phyloP scores from a whole-genome alignment of 257 asterid species.

The Petrea volubilis region DNA sequence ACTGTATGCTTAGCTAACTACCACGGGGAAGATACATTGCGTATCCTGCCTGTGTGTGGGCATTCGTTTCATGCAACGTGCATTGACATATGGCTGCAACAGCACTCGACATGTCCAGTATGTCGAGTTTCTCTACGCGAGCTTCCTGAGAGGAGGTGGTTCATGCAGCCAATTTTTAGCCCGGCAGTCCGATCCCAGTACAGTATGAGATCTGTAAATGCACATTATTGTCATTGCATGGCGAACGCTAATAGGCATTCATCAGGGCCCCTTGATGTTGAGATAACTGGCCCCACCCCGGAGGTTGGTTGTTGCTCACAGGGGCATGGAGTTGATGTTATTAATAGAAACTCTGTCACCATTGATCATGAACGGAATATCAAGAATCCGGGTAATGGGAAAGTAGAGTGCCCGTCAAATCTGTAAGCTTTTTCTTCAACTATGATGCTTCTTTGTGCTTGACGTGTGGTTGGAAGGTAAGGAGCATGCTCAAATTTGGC shows the following conservation, averaged over 20 bases:
- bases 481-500: no score
- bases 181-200: slow-evolving; percentile 60
- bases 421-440: slow-evolving; percentile 14
- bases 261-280: slow-evolving; percentile 27
- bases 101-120: slow-evolving; percentile 81
- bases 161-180: slow-evolving; percentile 72
- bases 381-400: slow-evolving; percentile 23
- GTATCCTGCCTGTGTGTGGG: slow-evolving; percentile 71
- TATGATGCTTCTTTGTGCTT: background rate
- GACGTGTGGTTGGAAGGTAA: background rate
- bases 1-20: slow-evolving; percentile 76
- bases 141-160: slow-evolving; percentile 53
- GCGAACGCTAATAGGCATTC: slow-evolving; percentile 34
- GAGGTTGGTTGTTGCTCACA: slow-evolving; percentile 14
- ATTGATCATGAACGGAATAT: slow-evolving; percentile 8
- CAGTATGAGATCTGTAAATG: slow-evolving; percentile 33
- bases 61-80: slow-evolving; percentile 79
- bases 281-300: slow-evolving; percentile 19
- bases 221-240: slow-evolving; percentile 42
- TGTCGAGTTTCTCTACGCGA: slow-evolving; percentile 80
- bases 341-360: slow-evolving; percentile 25
- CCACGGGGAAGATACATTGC: slow-evolving; percentile 59
- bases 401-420: slow-evolving; percentile 47
- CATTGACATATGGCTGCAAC: slow-evolving; percentile 80
- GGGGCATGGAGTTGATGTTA: slow-evolving; percentile 13